Evolutionary conservation across 805 yeast genomes (phyloP).

Genomic region (Yamadazyma takamatsuzukensis): DNA sequence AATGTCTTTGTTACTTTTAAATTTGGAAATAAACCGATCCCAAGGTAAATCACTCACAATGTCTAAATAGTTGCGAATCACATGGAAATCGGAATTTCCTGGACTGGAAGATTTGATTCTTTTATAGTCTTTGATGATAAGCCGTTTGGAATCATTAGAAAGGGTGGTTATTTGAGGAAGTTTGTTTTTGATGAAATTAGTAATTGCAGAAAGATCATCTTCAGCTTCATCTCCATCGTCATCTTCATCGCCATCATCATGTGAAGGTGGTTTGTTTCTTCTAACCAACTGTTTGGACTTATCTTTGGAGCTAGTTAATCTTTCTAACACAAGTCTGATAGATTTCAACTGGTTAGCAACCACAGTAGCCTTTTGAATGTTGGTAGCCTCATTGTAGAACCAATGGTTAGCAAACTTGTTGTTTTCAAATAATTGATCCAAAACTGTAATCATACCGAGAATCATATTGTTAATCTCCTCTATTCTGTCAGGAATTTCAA

Average conservation of each 20-base stretch:
- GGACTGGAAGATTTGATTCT: slow-evolving; percentile 46
- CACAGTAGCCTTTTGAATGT: slow-evolving; percentile 49
- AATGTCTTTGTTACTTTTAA: slow-evolving; percentile 39
- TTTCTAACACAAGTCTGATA: slow-evolving; percentile 46
- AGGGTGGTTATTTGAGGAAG: slow-evolving; percentile 32
- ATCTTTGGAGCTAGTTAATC: slow-evolving; percentile 20
- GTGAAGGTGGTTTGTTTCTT: slow-evolving; percentile 7
- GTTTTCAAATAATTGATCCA: slow-evolving; percentile 30
- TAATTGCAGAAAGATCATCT: slow-evolving; percentile 36
- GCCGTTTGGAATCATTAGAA: slow-evolving; percentile 36
- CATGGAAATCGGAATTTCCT: slow-evolving; percentile 59
- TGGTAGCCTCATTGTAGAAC: slow-evolving; percentile 48
- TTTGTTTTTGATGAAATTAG: slow-evolving; percentile 32
- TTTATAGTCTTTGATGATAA: slow-evolving; percentile 48
- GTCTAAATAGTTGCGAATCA: slow-evolving; percentile 60
- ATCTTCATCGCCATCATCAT: slow-evolving; percentile 11
- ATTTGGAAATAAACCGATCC: slow-evolving; percentile 35
- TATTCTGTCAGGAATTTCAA: slow-evolving; percentile 31
- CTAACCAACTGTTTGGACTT: slow-evolving; percentile 16
- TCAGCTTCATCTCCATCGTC: slow-evolving; percentile 46
- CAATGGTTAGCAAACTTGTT: slow-evolving; percentile 37
- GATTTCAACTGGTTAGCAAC: slow-evolving; percentile 55
- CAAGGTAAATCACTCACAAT: slow-evolving; percentile 65
- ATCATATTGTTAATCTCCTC: slow-evolving; percentile 27
- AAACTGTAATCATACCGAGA: slow-evolving; percentile 32